These are phyloP conservation scores for Meira miltonrushii DNA, from an alignment of 1,284 basidiomycete species.

Conservation along the genomic window DNA sequence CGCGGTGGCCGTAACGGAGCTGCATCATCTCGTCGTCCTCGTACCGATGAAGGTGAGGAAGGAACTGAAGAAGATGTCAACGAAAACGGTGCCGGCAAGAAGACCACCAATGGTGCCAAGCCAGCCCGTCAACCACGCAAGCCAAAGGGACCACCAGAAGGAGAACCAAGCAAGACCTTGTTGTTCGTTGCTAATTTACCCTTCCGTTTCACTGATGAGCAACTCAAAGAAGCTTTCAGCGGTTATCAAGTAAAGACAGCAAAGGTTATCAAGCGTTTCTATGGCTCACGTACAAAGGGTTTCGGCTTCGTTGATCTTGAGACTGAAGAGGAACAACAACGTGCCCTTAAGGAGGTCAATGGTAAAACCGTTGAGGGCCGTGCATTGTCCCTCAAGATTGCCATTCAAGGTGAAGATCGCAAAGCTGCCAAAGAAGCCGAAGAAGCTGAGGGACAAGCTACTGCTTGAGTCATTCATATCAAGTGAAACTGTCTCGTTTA, in stretches of 20 bases:
- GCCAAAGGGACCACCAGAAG: constrained; percentile 28
- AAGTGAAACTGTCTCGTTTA: not conserved
- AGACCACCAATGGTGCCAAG: constrained; percentile 18
- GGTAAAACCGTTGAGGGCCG: constrained; percentile 35
- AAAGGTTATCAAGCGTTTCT: constrained; percentile 36
- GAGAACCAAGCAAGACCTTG: constrained; percentile 43
- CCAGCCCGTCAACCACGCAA: constrained; percentile 20
- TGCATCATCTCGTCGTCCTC: constrained; percentile 27
- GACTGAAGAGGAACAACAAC: constrained; percentile 32
- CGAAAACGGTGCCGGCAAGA: constrained; percentile 16
- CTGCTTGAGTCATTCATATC: not conserved
- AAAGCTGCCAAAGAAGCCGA: constrained; percentile 11
- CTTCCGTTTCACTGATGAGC: constrained; percentile 38
- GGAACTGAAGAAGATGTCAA: constrained; percentile 26
- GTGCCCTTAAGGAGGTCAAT: constrained; percentile 31
- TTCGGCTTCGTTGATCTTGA: constrained; percentile 45
- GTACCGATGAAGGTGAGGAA: constrained; percentile 42
- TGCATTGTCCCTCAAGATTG: constrained; percentile 32
- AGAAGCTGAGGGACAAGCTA: constrained; percentile 4
- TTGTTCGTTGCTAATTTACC: constrained; percentile 47
- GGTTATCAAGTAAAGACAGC: constrained; percentile 36
- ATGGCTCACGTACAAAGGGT: constrained; percentile 32
- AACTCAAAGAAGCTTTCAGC: constrained; percentile 35
- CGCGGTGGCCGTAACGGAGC: no score
- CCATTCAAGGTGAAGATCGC: constrained; percentile 24